Evolutionary conservation across 2,329 filamentous ascomycete genomes (phyloP), one percentile per base, ranked within the genome.

Genomic region (Penicillium frequentans): DNA sequence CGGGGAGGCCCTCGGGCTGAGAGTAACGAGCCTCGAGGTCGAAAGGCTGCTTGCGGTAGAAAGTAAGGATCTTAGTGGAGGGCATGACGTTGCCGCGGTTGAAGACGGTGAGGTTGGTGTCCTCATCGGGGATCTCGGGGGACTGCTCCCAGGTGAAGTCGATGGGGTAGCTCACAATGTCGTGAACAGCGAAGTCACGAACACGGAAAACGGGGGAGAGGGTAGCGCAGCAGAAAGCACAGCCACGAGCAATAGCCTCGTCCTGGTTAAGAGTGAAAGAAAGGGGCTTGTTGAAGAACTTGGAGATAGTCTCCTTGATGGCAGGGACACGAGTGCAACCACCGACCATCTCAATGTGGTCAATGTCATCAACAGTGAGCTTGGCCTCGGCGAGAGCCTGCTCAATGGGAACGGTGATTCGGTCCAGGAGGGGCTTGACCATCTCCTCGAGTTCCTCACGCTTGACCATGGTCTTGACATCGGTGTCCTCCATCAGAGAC

Each of bases 81-180:
- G 95, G 95, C 83, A 99, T 89, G 63, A 96, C 87, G 73, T 97
- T 97, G 76, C 93, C 93, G 78, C 90, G 92, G 85, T 95, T 96
- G 81, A 99, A 99, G 71, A 99, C 95, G 35, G 91, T 96, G 68
- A 99, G 83, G 81, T 88, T 96, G 55, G 95, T 98, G 76, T 98
- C 95, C 83, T 99, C 95, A 69, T 99, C 95, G 26, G 95, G 95
- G 68, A 99, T 99, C 71, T 99, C 95, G 58, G 92, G 87, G 26
- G 93, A 96, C 84, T 98, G 96, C 83, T 99, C 95, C 95, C 95
- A 99, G 52, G 89, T 90, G 77, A 99, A 99, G 75, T 99, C 93
- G 75, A 99, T 96, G 49, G 95, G 95, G 81, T 98, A 99, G 82
- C 88, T 91, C 79, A 96, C 91, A 70, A 98, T 93, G 77, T 99